A percentile compares a stretch with the other conserved stretches of the same genome.
Conservation (phyloP, 306 rosid genomes). For the Cucurbita moschata region DNA sequence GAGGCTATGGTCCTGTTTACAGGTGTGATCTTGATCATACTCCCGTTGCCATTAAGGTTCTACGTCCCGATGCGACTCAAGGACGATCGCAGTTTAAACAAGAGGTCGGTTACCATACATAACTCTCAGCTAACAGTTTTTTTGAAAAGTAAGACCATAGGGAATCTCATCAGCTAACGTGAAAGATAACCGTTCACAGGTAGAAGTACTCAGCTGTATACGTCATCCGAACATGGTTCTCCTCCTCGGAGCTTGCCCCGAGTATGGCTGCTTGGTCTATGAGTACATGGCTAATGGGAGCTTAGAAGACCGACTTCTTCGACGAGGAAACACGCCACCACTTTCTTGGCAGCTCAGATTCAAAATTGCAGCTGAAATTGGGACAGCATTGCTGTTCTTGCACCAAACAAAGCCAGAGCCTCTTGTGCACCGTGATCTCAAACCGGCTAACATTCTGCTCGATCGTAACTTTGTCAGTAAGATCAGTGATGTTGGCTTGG, state of each 20-base stretch:
- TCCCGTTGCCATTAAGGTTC: constrained; percentile 75
- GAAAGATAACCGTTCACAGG: constrained; percentile 22
- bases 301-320: constrained; percentile 63
- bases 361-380: constrained; percentile 77
- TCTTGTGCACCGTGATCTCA: constrained; percentile 87
- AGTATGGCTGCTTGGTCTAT: constrained; percentile 80
- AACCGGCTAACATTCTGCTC: constrained; percentile 77
- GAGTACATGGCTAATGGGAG: constrained; percentile 90
- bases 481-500: constrained; percentile 84
- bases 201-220: constrained; percentile 80
- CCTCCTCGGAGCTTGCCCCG: constrained; percentile 95
- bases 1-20: constrained; percentile 92
- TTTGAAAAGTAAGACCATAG: background rate
- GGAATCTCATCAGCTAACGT: background rate
- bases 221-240: constrained; percentile 98
- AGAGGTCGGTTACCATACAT: constrained; percentile 37
- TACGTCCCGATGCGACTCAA: constrained; percentile 91
- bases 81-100: constrained; percentile 81
- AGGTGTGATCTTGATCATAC: constrained; percentile 67
- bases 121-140: background rate
- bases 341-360: constrained; percentile 80
- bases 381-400: constrained; percentile 72
- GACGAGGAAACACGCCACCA: constrained; percentile 35
- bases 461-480: constrained; percentile 69
- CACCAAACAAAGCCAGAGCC: constrained; percentile 97